Percentiles rank a stretch among this genome's conserved stretches.
phyloP scores from a whole-genome alignment of 2,329 filamentous ascomycete genomes.

The Phialocephala sp. region DNA sequence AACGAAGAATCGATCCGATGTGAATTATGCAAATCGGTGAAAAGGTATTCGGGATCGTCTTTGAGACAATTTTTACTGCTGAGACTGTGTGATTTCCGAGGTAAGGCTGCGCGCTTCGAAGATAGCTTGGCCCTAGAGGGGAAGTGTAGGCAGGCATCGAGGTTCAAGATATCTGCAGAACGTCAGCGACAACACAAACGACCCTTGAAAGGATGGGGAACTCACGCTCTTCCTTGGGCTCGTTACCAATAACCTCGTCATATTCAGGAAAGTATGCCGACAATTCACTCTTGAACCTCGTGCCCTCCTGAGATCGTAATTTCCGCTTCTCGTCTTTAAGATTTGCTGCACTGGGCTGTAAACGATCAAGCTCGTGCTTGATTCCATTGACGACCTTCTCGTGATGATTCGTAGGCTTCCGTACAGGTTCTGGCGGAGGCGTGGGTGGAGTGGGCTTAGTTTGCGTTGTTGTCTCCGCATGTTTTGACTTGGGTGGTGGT shows the following conservation, averaged over 20 bases:
- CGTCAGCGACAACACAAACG: constrained; percentile 30
- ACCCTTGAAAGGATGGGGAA: constrained; percentile 30
- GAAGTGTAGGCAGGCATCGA: constrained; percentile 72
- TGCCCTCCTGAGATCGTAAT: constrained; percentile 84
- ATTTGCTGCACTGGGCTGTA: constrained; percentile 50
- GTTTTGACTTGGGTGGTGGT: constrained; percentile 20
- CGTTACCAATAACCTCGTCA: constrained; percentile 89
- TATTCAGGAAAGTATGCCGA: constrained; percentile 92
- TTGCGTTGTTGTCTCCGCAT: constrained; percentile 27
- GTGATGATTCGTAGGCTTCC: constrained; percentile 50
- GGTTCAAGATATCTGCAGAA: constrained; percentile 69
- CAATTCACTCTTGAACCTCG: constrained; percentile 88
- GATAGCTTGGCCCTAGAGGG: constrained; percentile 53
- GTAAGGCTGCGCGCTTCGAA: constrained; percentile 34
- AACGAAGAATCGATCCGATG: constrained; percentile 63
- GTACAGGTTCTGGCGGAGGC: constrained; percentile 4
- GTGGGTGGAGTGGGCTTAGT: constrained; percentile 22
- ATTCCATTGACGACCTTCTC: constrained; percentile 66
- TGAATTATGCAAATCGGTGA: constrained; percentile 60
- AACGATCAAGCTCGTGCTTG: constrained; percentile 62
- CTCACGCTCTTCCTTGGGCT: constrained; percentile 78
- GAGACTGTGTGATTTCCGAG: constrained; percentile 24
- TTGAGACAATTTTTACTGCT: constrained; percentile 50
- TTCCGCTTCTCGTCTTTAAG: constrained; percentile 70
- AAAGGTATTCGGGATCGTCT: constrained; percentile 61